A percentile compares a stretch with the other conserved stretches of the same genome.
Evolutionary conservation across 805 yeast genomes (phyloP).

Genomic region (Metschnikowia baotianmanensis): DNA sequence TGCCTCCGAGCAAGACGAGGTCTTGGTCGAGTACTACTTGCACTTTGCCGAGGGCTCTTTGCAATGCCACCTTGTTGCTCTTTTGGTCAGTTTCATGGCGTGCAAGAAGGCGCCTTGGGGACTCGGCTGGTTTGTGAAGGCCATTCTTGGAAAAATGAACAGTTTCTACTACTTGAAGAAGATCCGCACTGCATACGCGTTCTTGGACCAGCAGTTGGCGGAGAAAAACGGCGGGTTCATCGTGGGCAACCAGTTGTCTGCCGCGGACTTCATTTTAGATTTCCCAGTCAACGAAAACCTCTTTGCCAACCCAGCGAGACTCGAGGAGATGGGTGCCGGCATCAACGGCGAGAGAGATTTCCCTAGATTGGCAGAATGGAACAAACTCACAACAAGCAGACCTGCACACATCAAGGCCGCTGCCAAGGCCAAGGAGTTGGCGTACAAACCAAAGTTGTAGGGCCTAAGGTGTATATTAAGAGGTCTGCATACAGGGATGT

Average conservation of each 20-base stretch:
- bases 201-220: constrained; percentile 30
- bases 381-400: constrained; percentile 14
- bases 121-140: constrained; percentile 20
- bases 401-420: constrained; percentile 12
- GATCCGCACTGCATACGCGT: constrained; percentile 23
- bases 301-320: constrained; percentile 11
- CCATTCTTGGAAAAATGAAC: constrained; percentile 25
- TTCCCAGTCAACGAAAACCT: constrained; percentile 31
- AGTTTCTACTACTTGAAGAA: constrained; percentile 27
- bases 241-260: constrained; percentile 37
- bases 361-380: constrained; percentile 21
- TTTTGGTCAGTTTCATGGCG: constrained; percentile 27
- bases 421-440: not conserved
- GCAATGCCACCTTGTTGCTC: constrained; percentile 23
- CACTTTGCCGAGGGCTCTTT: constrained; percentile 27
- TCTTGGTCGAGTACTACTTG: constrained; percentile 24
- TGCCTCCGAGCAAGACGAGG: constrained; percentile 31
- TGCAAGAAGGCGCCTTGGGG: constrained; percentile 29
- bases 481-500: not conserved
- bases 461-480: not conserved
- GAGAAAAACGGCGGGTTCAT: constrained; percentile 34
- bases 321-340: constrained; percentile 9
- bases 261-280: constrained; percentile 38
- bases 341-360: constrained; percentile 9
- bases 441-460: not conserved